These are phyloP conservation scores for Thelonectria rubi DNA, from an alignment of 2,329 filamentous ascomycete genomes.

Conservation along the genomic window DNA sequence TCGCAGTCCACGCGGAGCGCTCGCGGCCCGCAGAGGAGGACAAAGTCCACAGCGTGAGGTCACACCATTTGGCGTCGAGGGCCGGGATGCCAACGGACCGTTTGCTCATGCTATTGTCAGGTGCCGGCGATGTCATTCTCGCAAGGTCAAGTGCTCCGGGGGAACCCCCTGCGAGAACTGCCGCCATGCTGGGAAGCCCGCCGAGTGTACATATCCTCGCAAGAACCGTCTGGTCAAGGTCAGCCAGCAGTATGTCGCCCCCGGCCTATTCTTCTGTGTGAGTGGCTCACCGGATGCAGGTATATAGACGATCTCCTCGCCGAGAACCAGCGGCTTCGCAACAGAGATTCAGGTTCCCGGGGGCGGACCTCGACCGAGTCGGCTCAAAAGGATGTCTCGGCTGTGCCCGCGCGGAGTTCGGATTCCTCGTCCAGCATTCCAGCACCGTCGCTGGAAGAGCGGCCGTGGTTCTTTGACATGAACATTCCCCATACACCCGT, in stretches of 20 bases:
- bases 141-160: conserved; percentile 49
- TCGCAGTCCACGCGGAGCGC: conserved; percentile 27
- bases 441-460: conserved; percentile 35
- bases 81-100: background rate
- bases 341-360: conserved; percentile 26
- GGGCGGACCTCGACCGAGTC: conserved; percentile 22
- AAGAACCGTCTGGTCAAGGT: conserved; percentile 47
- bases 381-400: conserved; percentile 23
- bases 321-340: conserved; percentile 45
- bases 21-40: conserved; percentile 33
- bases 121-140: conserved; percentile 46
- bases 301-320: conserved; percentile 49
- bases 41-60: conserved; percentile 41
- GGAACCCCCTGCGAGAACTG: conserved; percentile 48
- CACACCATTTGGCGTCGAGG: background rate
- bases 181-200: conserved; percentile 41
- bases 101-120: conserved; percentile 20
- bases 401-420: conserved; percentile 10
- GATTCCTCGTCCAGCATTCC: conserved; percentile 29
- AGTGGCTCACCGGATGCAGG: conserved; percentile 29
- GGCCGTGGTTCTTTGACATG: conserved; percentile 49
- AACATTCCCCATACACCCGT: conserved; percentile 47
- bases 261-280: accelerated
- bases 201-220: conserved; percentile 46
- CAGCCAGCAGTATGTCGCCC: conserved; percentile 41